Percentiles rank a stretch among this genome's conserved stretches.
Conservation (phyloP, 2,329 filamentous ascomycete species). For the Leptosphaerulina australis region DNA sequence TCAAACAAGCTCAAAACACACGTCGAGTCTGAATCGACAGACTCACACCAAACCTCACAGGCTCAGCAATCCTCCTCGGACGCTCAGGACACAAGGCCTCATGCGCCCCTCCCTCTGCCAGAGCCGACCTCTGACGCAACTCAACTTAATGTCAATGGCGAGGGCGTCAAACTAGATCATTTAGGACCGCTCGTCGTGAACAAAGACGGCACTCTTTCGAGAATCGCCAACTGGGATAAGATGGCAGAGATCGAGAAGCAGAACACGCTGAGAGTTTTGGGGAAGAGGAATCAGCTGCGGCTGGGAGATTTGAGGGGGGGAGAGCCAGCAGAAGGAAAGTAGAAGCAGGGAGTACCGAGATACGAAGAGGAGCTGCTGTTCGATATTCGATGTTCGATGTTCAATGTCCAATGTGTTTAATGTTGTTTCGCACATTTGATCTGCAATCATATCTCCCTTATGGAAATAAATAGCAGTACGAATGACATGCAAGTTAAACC, state of each 20-base stretch:
- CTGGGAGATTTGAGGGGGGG: conserved; percentile 60
- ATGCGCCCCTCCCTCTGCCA: conserved; percentile 6
- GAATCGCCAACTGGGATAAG: conserved; percentile 74
- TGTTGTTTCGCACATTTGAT: too few relatives aligned
- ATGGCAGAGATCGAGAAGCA: conserved; percentile 72
- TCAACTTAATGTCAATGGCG: conserved; percentile 42
- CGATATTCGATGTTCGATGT: too few relatives aligned
- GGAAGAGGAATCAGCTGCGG: conserved; percentile 70
- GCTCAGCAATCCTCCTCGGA: not conserved
- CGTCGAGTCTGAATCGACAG: not conserved
- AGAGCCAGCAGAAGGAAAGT: conserved; percentile 2
- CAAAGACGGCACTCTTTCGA: conserved; percentile 70
- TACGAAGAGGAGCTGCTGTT: not conserved
- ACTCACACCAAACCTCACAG: not conserved
- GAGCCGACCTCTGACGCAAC: conserved; percentile 16
- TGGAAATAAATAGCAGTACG: too few relatives aligned
- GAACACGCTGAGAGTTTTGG: conserved; percentile 70
- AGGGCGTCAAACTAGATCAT: conserved; percentile 65
- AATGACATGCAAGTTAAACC: too few relatives aligned
- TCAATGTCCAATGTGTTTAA: too few relatives aligned
- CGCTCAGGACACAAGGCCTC: not conserved
- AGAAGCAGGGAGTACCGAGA: not conserved
- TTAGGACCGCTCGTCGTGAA: conserved; percentile 78
- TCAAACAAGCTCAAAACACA: not conserved
- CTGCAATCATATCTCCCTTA: too few relatives aligned